These are phyloP conservation scores for Hyaloscypha variabilis DNA, from an alignment of 495 filamentous ascomycete genomes.

Conservation along the genomic window DNA sequence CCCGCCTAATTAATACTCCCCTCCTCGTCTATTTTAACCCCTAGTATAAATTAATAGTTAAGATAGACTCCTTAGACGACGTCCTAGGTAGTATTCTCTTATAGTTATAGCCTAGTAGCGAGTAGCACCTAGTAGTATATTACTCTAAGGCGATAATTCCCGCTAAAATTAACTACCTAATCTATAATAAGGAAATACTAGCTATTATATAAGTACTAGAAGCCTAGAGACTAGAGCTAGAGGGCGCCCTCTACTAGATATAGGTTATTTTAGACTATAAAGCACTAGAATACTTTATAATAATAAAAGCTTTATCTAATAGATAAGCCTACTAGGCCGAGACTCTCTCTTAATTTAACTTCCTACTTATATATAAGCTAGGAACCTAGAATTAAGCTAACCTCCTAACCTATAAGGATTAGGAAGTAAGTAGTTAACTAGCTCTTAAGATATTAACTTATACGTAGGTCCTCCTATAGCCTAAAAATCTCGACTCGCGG, in stretches of 20 bases:
- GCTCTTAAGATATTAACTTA: no score
- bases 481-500: no score
- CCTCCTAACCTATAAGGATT: no score
- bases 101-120: not conserved
- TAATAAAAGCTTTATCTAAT: not conserved
- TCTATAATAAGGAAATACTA: constrained; percentile 12
- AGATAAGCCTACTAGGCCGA: constrained; percentile 10
- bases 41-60: not conserved
- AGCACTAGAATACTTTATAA: constrained; percentile 21
- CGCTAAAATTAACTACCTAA: not conserved
- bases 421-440: no score
- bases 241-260: not conserved
- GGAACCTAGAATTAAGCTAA: constrained; percentile 5
- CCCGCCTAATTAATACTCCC: not conserved
- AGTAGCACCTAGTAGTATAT: constrained; percentile 7
- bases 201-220: constrained; percentile 8
- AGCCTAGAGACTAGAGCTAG: not conserved
- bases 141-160: constrained; percentile 11
- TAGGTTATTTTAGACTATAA: constrained; percentile 8
- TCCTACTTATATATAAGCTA: constrained; percentile 15
- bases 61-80: not conserved
- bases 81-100: not conserved
- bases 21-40: constrained; percentile 4
- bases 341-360: constrained; percentile 9
- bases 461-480: no score